phyloP scores from a whole-genome alignment of 1,139 yeast species.

The Kodamaea alishanica region DNA sequence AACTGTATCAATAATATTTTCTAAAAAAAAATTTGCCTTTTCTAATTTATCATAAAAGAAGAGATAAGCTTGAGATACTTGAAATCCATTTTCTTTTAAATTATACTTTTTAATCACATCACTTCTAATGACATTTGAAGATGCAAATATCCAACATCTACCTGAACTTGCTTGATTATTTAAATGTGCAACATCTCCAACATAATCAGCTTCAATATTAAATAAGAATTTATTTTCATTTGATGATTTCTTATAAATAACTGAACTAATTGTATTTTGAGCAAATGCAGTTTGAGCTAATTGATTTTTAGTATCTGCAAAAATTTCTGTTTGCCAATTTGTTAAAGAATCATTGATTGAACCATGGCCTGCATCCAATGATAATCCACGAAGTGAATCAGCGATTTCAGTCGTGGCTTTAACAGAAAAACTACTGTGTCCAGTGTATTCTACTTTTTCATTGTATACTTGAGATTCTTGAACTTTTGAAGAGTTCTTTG shows the following conservation, averaged over 20 bases:
- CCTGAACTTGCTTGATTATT: conserved; percentile 75
- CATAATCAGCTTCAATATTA: conserved; percentile 55
- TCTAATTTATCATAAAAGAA: conserved; percentile 75
- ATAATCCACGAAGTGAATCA: too few species aligned
- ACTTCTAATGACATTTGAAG: conserved; percentile 67
- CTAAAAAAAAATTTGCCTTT: conserved; percentile 72
- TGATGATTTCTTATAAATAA: conserved; percentile 36
- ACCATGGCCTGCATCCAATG: too few species aligned
- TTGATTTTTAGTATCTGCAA: conserved; percentile 51
- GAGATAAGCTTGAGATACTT: conserved; percentile 67
- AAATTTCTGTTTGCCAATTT: conserved; percentile 49
- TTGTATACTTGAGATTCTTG: too few species aligned
- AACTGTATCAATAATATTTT: conserved; percentile 66
- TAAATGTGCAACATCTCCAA: conserved; percentile 58
- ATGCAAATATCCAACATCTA: conserved; percentile 86
- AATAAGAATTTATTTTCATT: conserved; percentile 47
- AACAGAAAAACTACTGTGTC: too few species aligned
- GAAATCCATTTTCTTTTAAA: conserved; percentile 57
- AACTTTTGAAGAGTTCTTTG: too few species aligned
- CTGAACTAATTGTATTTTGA: conserved; percentile 43
- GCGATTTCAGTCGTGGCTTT: too few species aligned
- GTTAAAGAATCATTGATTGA: conserved; percentile 9
- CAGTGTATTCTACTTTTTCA: too few species aligned
- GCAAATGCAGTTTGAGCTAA: conserved; percentile 60
- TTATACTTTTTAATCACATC: conserved; percentile 60